Conservation (phyloP, 331 rosid genomes). For the Phaseolus coccineus region DNA sequence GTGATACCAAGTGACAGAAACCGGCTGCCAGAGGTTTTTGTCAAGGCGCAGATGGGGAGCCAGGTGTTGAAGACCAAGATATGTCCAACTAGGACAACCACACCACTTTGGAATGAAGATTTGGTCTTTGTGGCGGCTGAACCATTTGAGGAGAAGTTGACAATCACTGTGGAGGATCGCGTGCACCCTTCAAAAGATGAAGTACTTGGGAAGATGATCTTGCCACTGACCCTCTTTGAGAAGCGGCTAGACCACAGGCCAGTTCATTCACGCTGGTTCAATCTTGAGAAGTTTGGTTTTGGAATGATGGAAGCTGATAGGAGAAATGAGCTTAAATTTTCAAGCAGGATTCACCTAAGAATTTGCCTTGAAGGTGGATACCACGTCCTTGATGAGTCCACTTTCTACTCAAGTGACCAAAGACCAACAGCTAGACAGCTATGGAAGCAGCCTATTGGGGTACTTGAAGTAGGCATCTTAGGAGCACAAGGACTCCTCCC, state of each 20-base stretch:
- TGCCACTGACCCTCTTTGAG: conserved; percentile 76
- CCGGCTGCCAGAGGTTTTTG: conserved; percentile 72
- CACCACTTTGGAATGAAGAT: conserved; percentile 91
- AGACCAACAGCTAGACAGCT: conserved; percentile 90
- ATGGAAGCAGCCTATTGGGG: conserved; percentile 86
- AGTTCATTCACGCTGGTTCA: conserved; percentile 86
- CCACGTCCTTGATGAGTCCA: conserved; percentile 89
- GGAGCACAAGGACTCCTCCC: conserved; percentile 91
- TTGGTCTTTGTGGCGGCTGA: conserved; percentile 90
- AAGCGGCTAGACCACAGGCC: conserved; percentile 82
- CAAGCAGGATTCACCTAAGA: conserved; percentile 83
- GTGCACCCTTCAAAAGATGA: conserved; percentile 79
- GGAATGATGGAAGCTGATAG: conserved; percentile 81
- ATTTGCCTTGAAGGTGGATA: conserved; percentile 97
- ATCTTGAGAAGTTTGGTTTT: conserved; percentile 83
- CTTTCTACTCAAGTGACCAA: conserved; percentile 83
- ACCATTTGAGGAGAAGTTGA: conserved; percentile 87
- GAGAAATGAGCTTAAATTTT: conserved; percentile 83
- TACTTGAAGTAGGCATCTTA: conserved; percentile 86
- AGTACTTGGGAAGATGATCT: conserved; percentile 69
- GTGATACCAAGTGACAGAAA: conserved; percentile 70
- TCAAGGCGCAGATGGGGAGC: conserved; percentile 82
- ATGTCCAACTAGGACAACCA: conserved; percentile 62
- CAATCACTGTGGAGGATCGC: conserved; percentile 72
- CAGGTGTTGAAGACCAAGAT: conserved; percentile 78